phyloP scores from a whole-genome alignment of 2,329 filamentous ascomycete genomes.

The Epichloe sibirici region DNA sequence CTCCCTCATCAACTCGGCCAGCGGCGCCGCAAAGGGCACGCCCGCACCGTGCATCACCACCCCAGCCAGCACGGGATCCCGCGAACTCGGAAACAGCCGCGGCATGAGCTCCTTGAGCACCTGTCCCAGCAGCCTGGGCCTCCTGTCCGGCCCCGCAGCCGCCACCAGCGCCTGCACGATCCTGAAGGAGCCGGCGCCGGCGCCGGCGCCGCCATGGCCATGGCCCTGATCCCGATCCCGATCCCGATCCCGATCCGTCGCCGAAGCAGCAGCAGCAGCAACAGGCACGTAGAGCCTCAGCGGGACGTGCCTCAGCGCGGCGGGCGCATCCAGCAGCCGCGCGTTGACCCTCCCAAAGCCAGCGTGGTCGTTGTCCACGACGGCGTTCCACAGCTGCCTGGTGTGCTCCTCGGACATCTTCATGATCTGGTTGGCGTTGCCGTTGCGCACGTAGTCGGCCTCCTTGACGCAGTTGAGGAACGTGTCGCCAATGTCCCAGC shows the following conservation, averaged over 20 bases:
- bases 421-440: slow-evolving; percentile 84
- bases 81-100: slow-evolving; percentile 71
- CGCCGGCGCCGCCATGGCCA: background rate
- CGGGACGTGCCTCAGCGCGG: slow-evolving; percentile 70
- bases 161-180: slow-evolving; percentile 67
- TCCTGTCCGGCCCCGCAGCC: slow-evolving; percentile 24
- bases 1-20: slow-evolving; percentile 74
- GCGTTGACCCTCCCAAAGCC: slow-evolving; percentile 64
- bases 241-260: background rate
- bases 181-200: slow-evolving; percentile 43
- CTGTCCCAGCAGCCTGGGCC: slow-evolving; percentile 52
- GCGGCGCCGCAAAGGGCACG: slow-evolving; percentile 64
- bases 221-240: too few relatives aligned
- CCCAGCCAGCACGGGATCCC: slow-evolving; percentile 73
- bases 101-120: slow-evolving; percentile 68
- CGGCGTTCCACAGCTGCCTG: slow-evolving; percentile 68
- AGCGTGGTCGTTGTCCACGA: slow-evolving; percentile 63
- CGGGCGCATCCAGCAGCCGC: slow-evolving; percentile 63
- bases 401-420: slow-evolving; percentile 74
- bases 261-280: background rate
- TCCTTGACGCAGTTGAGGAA: slow-evolving; percentile 55
- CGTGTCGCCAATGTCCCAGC: slow-evolving; percentile 49
- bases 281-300: slow-evolving; percentile 73
- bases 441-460: slow-evolving; percentile 79
- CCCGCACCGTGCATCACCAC: slow-evolving; percentile 76